Base-by-base conservation (phyloP, 2,329 filamentous ascomycete species). In the Mollisiaceae sp. region DNA sequence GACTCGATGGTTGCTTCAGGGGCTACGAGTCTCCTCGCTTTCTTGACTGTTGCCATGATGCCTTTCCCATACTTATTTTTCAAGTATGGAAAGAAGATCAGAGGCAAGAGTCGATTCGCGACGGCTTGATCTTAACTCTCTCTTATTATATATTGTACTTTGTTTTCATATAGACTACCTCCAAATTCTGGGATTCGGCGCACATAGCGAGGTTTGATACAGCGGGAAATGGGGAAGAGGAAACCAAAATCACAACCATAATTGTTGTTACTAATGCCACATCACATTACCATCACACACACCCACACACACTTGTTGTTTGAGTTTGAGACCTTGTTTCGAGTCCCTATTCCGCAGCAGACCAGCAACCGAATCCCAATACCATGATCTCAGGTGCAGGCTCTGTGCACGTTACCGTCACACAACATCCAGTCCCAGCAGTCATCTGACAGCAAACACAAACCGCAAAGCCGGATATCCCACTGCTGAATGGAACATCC, bases 51-150 rank as follows among this genome's bases (percentile, higher is more conserved):
- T 2, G 82, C 78, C 58, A 87, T 90, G 84, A 78, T 87, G 76
- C 87, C 87, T 0, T 88, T 90, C 66, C 88, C 88, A 4, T 88
- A 85, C 71, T 73, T 89, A 8, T 89, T 89, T 66, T 89, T 88
- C 78, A 80, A 79, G 52, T 86, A 85, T 67, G 86, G 87, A 54
- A 88, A 88, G 77, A 77, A 72, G 64, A 82, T 89, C 66, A 81
- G 86, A 62, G 78, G 78, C 22, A 82, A 78, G 63, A 89, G 86
- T 71, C 80, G 82, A 57, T 89, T 82, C 75, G 85, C 85, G 50
- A 66, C 64, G 50, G 68, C 70, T 47, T 71, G 60, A 68, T 65
- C 36, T 60, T 50, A 45, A 59, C 9, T 12, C 11, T 5, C 39
- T 24, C 11, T 15, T 54, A 11, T 12, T 20, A 9, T 47, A 35